Evolutionary conservation across 2,329 filamentous ascomycete species (phyloP).

Genomic region (Macrophomina tecta): DNA sequence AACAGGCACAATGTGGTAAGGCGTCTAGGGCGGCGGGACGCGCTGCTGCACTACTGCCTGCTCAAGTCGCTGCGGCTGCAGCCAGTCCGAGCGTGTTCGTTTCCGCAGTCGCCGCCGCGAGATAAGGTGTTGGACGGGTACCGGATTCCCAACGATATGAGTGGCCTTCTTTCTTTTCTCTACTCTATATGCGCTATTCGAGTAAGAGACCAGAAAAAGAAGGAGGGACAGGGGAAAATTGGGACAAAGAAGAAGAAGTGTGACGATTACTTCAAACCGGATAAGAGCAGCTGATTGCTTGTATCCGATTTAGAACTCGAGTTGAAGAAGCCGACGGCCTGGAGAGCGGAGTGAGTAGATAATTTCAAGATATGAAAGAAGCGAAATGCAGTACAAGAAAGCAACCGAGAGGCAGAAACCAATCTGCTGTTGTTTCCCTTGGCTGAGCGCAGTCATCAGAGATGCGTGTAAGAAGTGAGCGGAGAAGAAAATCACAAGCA

Average conservation of each 20-base stretch:
- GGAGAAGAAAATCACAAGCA: too few species aligned
- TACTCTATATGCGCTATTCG: too few species aligned
- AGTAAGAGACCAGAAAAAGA: too few species aligned
- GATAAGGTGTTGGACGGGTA: conserved; percentile 22
- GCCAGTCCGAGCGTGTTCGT: conserved; percentile 18
- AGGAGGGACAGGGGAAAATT: too few species aligned
- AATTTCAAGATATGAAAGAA: not conserved
- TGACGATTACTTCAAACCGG: conserved; percentile 4
- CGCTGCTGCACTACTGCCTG: conserved; percentile 25
- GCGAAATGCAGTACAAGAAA: too few species aligned
- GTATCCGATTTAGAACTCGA: conserved; percentile 13
- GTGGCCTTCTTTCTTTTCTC: not conserved
- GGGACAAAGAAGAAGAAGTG: not conserved
- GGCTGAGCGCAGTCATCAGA: too few species aligned
- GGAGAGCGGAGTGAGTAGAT: not conserved
- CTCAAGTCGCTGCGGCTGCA: conserved; percentile 28
- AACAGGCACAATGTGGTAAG: not conserved
- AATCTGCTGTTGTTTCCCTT: too few species aligned
- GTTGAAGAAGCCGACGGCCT: not conserved
- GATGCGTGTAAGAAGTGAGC: too few species aligned
- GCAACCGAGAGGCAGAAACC: too few species aligned
- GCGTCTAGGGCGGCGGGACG: conserved; percentile 14
- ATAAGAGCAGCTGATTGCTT: not conserved
- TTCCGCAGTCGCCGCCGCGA: conserved; percentile 23
- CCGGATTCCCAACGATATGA: conserved; percentile 18